Percentiles rank a stretch among this genome's conserved stretches.
These are phyloP conservation scores for Globisporangium nagaii DNA, from an alignment of 352 stramenopile genomes.

Conservation along the genomic window DNA sequence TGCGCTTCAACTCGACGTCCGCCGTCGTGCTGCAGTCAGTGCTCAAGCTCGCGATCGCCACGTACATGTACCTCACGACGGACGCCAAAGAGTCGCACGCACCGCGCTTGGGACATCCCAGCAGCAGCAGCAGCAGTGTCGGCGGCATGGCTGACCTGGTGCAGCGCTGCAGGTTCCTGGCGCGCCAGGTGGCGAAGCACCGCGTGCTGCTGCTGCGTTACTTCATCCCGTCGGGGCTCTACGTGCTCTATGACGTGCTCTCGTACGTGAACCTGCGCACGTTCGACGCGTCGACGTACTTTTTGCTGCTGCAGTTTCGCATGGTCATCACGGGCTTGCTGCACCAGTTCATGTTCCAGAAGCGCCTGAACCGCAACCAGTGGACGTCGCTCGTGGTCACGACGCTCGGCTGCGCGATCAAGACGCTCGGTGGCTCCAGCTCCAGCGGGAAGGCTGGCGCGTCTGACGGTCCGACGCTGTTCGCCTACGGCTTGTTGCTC, in stretches of 20 bases:
- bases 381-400: conserved; percentile 69
- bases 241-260: conserved; percentile 79
- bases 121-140: too few relatives aligned
- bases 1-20: conserved; percentile 70
- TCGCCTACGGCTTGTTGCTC: conserved; percentile 57
- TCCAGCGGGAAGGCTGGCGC: background rate
- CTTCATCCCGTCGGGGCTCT: conserved; percentile 68
- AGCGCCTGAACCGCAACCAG: conserved; percentile 68
- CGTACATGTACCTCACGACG: conserved; percentile 59
- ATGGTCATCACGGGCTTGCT: conserved; percentile 75
- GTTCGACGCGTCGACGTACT: conserved; percentile 77
- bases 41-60: conserved; percentile 62
- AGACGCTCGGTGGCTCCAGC: conserved; percentile 48
- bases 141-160: too few relatives aligned
- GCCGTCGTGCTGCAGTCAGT: conserved; percentile 73
- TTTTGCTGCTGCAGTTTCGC: conserved; percentile 73
- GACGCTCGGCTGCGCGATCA: conserved; percentile 71
- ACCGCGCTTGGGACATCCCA: too few relatives aligned
- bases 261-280: conserved; percentile 76
- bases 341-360: conserved; percentile 75
- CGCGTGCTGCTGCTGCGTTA: conserved; percentile 53
- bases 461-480: conserved; percentile 17
- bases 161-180: conserved; percentile 24
- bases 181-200: conserved; percentile 33
- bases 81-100: conserved; percentile 36